These are phyloP conservation scores for Aspergillus leporis DNA, from an alignment of 495 filamentous ascomycete genomes.

Conservation along the genomic window DNA sequence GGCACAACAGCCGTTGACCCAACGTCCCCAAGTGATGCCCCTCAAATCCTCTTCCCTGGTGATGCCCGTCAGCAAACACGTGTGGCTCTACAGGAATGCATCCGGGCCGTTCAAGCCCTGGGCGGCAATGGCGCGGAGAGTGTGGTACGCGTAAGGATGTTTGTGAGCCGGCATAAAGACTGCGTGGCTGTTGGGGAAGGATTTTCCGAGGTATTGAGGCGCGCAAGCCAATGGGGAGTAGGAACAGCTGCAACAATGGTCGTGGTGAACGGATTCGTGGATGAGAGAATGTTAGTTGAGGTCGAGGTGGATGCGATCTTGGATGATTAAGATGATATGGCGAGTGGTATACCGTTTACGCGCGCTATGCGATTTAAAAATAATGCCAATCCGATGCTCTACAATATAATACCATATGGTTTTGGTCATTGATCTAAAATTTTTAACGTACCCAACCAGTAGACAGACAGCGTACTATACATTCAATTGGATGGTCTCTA, in stretches of 20 bases:
- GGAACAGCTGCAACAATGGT: constrained; percentile 48
- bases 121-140: constrained; percentile 40
- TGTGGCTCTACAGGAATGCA: constrained; percentile 39
- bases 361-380: not conserved
- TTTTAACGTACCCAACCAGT: not conserved
- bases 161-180: constrained; percentile 37
- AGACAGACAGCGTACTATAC: not conserved
- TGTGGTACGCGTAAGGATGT: constrained; percentile 44
- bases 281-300: constrained; percentile 48
- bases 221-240: constrained; percentile 23
- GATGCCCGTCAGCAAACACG: constrained; percentile 42
- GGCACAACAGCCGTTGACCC: constrained; percentile 47
- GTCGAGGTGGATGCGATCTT: constrained; percentile 48
- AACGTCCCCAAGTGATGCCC: constrained; percentile 28
- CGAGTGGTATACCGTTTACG: not conserved
- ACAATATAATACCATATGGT: not conserved
- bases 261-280: constrained; percentile 43
- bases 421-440: too few species aligned
- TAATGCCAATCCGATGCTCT: not conserved
- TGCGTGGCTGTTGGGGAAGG: constrained; percentile 34
- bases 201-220: constrained; percentile 38
- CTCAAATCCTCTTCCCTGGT: constrained; percentile 39
- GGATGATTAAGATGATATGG: constrained; percentile 12
- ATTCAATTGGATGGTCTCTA: not conserved
- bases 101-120: constrained; percentile 41